phyloP scores from a whole-genome alignment of 2,329 filamentous ascomycete genomes.

The Penicillium sclerotigenum region DNA sequence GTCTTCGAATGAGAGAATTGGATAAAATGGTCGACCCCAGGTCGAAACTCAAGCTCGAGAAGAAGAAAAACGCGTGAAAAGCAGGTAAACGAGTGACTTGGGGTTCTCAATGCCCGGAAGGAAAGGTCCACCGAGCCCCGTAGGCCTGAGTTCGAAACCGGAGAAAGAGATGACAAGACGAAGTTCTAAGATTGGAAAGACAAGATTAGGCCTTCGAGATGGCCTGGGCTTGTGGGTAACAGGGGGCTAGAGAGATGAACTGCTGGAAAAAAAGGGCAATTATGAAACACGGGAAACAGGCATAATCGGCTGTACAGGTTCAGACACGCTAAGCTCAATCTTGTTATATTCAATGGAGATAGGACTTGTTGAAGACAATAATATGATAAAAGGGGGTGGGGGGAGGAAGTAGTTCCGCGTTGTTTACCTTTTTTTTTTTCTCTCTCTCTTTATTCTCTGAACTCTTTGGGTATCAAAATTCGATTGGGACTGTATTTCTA shows the following conservation, averaged over 20 bases:
- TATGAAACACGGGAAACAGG: conserved; percentile 2
- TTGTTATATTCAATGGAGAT: neutral
- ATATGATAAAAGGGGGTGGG: conserved; percentile 2
- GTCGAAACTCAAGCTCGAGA: conserved; percentile 12
- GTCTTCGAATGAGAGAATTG: conserved; percentile 2
- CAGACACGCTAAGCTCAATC: neutral
- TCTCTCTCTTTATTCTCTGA: neutral
- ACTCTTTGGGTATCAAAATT: neutral
- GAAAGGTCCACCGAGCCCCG: conserved; percentile 23
- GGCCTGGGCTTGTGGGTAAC: conserved; percentile 17
- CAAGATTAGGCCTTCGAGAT: conserved; percentile 4
- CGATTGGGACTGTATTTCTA: neutral
- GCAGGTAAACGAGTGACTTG: conserved; percentile 24
- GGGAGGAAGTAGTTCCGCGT: neutral
- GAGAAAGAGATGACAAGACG: conserved; percentile 13
- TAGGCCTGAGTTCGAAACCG: conserved; percentile 14
- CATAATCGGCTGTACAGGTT: neutral
- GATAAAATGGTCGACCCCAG: conserved; percentile 11
- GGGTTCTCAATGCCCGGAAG: conserved; percentile 17
- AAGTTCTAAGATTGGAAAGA: conserved; percentile 14
- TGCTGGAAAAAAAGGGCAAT: conserved; percentile 4
- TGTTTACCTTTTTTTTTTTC: neutral
- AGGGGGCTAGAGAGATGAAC: conserved; percentile 15
- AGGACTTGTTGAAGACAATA: neutral
- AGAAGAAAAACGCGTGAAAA: conserved; percentile 15